Percentiles rank a stretch among this genome's conserved stretches.
Conservation (phyloP, 2,329 filamentous ascomycete genomes). For the Gnomoniopsis smithogilvyi region DNA sequence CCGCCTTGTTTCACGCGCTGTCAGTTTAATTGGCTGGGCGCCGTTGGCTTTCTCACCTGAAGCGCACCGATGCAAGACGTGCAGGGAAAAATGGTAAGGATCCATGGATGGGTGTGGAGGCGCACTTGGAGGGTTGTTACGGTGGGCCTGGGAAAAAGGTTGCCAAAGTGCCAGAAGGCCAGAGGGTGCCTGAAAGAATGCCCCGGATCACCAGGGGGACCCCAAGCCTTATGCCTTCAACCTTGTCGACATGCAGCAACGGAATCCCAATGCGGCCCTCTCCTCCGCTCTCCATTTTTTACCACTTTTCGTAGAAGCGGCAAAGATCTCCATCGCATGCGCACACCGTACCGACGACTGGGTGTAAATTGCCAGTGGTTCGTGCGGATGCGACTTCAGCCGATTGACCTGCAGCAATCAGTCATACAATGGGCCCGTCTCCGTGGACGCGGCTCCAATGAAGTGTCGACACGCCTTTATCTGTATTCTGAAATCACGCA, state of each 20-base stretch:
- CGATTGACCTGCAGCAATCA: background rate
- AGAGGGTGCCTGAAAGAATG: background rate
- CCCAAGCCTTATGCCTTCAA: background rate
- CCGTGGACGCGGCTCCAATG: background rate
- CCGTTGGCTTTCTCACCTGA: conserved; percentile 1
- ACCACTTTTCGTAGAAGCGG: background rate
- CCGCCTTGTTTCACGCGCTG: background rate
- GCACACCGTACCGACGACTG: background rate
- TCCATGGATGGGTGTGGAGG: background rate
- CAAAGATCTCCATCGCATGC: background rate
- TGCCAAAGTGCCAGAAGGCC: background rate
- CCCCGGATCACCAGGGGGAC: background rate
- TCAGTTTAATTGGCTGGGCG: conserved; percentile 1
- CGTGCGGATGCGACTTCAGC: background rate
- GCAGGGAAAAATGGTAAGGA: too few relatives aligned
- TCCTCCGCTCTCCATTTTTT: background rate
- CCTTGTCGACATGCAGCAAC: background rate
- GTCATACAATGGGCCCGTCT: background rate
- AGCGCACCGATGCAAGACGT: conserved; percentile 7
- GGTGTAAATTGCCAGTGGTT: background rate
- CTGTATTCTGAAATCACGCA: too few relatives aligned
- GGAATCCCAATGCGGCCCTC: too few relatives aligned
- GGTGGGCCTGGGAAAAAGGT: background rate
- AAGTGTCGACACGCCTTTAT: background rate
- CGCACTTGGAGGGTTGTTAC: background rate